These are phyloP conservation scores for Solanum habrochaites DNA, from an alignment of 257 asterid genomes.

Conservation along the genomic window DNA sequence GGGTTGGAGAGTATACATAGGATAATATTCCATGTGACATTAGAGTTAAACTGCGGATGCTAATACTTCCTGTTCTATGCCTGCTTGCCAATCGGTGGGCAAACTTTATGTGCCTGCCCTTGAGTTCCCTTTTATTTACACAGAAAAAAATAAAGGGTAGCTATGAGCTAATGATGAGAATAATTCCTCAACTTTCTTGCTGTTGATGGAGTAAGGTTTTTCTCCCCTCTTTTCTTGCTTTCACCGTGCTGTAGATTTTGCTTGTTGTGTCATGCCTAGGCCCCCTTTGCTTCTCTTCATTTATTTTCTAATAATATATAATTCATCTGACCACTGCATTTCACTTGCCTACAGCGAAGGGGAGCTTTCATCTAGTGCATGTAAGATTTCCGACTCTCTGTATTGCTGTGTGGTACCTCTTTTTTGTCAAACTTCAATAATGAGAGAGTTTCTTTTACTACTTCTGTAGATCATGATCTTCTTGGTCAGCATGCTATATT, in stretches of 20 bases:
- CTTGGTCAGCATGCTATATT: constrained; percentile 54
- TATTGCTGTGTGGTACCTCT: constrained; percentile 2
- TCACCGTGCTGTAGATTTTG: background rate
- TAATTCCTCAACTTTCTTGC: background rate
- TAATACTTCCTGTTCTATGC: background rate
- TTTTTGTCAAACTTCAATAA: background rate
- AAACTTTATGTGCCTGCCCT: background rate
- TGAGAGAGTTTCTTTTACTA: constrained; percentile 9
- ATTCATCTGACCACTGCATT: constrained; percentile 1
- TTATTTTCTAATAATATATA: constrained; percentile 5
- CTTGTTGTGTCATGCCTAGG: background rate
- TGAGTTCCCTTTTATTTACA: background rate
- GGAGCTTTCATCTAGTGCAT: constrained; percentile 59
- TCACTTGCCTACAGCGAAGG: constrained; percentile 56
- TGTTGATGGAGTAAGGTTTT: background rate
- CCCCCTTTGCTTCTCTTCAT: background rate
- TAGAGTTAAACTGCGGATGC: background rate
- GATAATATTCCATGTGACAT: background rate
- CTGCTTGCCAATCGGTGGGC: background rate
- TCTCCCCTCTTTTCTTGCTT: background rate
- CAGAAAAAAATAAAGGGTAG: background rate
- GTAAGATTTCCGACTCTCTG: constrained; percentile 38
- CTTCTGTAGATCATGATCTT: constrained; percentile 53
- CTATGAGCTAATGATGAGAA: background rate
- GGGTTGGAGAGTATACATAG: background rate